phyloP scores from a whole-genome alignment of 78 protist species.

The Dictyostelium intermedium region DNA sequence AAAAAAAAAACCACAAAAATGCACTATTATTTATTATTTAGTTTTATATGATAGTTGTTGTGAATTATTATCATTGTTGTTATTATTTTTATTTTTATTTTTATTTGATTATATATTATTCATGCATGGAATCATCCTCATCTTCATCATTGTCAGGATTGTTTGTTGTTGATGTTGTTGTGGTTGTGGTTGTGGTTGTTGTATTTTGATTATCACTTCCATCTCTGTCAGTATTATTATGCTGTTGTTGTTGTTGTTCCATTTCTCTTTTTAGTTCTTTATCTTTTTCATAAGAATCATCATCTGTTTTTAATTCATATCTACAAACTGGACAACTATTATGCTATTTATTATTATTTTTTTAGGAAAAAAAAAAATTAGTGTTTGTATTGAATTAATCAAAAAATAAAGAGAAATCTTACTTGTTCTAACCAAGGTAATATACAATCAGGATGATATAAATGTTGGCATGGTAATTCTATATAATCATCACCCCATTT shows the following conservation, averaged over 20 bases:
- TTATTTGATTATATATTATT: too few relatives aligned
- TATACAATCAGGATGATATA: conserved; percentile 72
- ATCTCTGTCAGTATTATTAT: background rate
- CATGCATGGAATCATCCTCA: background rate
- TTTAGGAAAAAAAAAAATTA: too few relatives aligned
- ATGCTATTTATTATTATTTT: conserved; percentile 4
- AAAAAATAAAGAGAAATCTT: background rate
- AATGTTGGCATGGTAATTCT: conserved; percentile 72
- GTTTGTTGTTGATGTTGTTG: background rate
- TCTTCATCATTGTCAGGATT: background rate
- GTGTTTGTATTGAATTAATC: background rate
- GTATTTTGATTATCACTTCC: background rate
- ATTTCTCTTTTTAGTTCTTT: conserved; percentile 20
- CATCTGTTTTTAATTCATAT: conserved; percentile 78
- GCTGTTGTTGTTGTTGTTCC: conserved; percentile 24
- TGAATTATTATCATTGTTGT: too few relatives aligned
- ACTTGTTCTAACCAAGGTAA: conserved; percentile 65
- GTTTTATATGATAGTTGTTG: background rate
- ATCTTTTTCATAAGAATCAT: conserved; percentile 49
- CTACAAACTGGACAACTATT: conserved; percentile 83
- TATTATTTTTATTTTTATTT: too few relatives aligned
- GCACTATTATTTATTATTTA: background rate
- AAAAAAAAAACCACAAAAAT: background rate
- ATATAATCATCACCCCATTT: conserved; percentile 55
- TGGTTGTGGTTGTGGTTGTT: background rate